Percentiles rank a stretch among this genome's conserved stretches.
Evolutionary conservation across 306 rosid species (phyloP).

Genomic region (Alnus rubra): DNA sequence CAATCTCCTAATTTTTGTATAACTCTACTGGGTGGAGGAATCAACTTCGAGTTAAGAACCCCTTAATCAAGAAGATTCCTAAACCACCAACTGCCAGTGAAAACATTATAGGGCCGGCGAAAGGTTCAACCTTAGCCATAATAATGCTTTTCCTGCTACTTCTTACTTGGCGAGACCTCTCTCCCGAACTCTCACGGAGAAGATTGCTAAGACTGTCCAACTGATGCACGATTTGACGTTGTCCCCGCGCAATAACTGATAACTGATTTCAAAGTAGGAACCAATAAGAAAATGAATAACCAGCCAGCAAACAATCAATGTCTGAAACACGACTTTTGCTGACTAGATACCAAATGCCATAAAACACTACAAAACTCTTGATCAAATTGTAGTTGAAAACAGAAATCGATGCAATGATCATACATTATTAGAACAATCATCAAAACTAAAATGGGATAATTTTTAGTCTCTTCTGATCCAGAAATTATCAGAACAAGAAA

Average conservation of each 20-base stretch:
- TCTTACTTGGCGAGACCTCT: slow-evolving; percentile 52
- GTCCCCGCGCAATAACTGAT: slow-evolving; percentile 61
- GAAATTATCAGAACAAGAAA: background rate
- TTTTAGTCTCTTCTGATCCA: background rate
- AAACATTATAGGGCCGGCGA: slow-evolving; percentile 40
- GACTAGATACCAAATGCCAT: background rate
- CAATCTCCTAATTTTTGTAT: background rate
- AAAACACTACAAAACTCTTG: background rate
- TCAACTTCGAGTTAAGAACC: slow-evolving; percentile 52
- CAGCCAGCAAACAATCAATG: background rate
- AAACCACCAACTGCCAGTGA: slow-evolving; percentile 64
- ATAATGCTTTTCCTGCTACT: slow-evolving; percentile 44
- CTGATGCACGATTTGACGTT: slow-evolving; percentile 85
- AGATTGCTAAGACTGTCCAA: slow-evolving; percentile 72
- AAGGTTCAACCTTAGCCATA: slow-evolving; percentile 33
- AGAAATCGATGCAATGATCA: background rate
- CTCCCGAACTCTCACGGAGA: slow-evolving; percentile 53
- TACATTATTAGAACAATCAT: background rate
- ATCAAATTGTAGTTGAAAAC: background rate
- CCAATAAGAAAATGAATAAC: slow-evolving; percentile 15
- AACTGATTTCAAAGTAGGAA: slow-evolving; percentile 44
- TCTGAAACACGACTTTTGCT: background rate
- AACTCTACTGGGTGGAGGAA: slow-evolving; percentile 11
- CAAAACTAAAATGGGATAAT: background rate
- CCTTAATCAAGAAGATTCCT: slow-evolving; percentile 68